Evolutionary conservation across 176 grass and related monocot species (phyloP).

Genomic region (Puccinellia tenuiflora): DNA sequence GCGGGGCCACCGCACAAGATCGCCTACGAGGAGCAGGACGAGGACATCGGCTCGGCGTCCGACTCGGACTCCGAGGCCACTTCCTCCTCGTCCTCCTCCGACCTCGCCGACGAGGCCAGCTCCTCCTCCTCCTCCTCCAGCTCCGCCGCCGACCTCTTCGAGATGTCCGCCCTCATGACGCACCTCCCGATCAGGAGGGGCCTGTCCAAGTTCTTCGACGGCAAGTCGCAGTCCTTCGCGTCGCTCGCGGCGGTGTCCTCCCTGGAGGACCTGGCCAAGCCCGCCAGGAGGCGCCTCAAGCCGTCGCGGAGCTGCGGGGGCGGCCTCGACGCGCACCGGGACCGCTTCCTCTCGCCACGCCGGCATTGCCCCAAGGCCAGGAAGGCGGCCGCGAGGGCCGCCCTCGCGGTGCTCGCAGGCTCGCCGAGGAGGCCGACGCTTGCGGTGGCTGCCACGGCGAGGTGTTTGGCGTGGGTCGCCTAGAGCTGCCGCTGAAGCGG

Average conservation of each 20-base stretch:
- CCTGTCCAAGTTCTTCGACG: constrained; percentile 65
- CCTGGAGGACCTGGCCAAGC: constrained; percentile 59
- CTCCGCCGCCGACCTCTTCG: constrained; percentile 29
- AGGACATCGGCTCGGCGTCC: constrained; percentile 62
- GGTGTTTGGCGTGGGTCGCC: not conserved
- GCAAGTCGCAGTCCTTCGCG: constrained; percentile 70
- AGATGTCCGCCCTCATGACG: constrained; percentile 63
- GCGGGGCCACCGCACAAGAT: not conserved
- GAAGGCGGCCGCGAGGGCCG: constrained; percentile 27
- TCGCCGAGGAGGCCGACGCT: not conserved
- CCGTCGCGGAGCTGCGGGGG: constrained; percentile 50
- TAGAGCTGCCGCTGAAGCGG: no score
- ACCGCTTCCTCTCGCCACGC: constrained; percentile 31
- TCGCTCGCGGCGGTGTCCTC: constrained; percentile 45
- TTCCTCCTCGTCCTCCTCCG: constrained; percentile 36
- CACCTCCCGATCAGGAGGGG: constrained; percentile 57
- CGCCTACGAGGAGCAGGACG: constrained; percentile 41
- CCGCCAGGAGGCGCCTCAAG: constrained; percentile 51
- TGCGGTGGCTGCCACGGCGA: not conserved
- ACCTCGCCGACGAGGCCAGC: constrained; percentile 49
- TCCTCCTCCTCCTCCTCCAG: constrained; percentile 38
- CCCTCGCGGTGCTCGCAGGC: constrained; percentile 17
- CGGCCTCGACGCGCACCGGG: constrained; percentile 42
- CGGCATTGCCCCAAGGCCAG: constrained; percentile 28
- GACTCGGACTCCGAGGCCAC: constrained; percentile 41